These are phyloP conservation scores for Schizonepeta tenuifolia DNA, from an alignment of 257 asterid genomes.

Conservation along the genomic window DNA sequence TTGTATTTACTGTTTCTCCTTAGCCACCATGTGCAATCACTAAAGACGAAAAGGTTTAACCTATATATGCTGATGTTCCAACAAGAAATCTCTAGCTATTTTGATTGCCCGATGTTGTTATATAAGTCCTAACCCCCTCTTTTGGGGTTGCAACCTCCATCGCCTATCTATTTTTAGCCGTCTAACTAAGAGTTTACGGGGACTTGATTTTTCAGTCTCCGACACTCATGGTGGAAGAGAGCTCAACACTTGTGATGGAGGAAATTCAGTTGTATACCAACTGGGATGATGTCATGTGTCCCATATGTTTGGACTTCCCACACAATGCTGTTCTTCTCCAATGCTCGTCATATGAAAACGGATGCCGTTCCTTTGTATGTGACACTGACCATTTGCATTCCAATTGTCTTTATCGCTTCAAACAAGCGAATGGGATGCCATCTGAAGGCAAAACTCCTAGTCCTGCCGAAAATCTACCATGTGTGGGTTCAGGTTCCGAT, in stretches of 20 bases:
- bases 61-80: not conserved
- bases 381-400: constrained; percentile 82
- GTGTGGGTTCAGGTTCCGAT: constrained; percentile 39
- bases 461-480: constrained; percentile 41
- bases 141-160: not conserved
- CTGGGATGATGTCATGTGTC: constrained; percentile 76
- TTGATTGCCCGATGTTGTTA: not conserved
- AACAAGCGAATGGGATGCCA: constrained; percentile 61
- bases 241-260: constrained; percentile 47
- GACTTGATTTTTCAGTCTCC: constrained; percentile 38
- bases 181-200: constrained; percentile 25
- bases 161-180: not conserved
- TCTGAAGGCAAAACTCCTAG: constrained; percentile 43
- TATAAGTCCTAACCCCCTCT: not conserved
- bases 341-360: constrained; percentile 72
- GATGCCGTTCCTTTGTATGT: constrained; percentile 81
- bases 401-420: constrained; percentile 78
- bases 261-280: constrained; percentile 65
- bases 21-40: not conserved
- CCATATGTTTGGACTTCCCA: constrained; percentile 82
- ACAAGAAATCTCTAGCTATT: not conserved
- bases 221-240: constrained; percentile 40
- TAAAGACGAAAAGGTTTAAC: constrained; percentile 4
- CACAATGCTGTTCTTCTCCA: constrained; percentile 87
- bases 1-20: not conserved